Evolutionary conservation across 176 grass and related monocot species (phyloP).

Genomic region (Secale cereale): DNA sequence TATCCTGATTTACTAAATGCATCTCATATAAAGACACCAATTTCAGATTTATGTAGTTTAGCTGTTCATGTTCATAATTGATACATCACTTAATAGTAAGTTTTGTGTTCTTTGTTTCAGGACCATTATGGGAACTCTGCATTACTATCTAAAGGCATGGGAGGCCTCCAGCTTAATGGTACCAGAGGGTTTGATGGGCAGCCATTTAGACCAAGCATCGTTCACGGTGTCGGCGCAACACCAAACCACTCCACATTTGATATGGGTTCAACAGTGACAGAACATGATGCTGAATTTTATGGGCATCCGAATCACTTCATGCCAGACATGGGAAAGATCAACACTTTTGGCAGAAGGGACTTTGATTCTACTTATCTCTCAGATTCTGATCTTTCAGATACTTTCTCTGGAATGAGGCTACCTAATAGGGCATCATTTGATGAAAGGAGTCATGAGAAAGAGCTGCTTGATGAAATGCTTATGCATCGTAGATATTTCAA

Average conservation of each 20-base stretch:
- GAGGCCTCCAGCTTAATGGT: slow-evolving; percentile 6
- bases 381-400: slow-evolving; percentile 43
- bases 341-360: slow-evolving; percentile 33
- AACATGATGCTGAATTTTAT: slow-evolving; percentile 22
- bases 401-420: slow-evolving; percentile 44
- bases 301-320: slow-evolving; percentile 25
- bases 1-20: background rate
- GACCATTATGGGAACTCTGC: slow-evolving; percentile 33
- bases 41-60: background rate
- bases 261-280: slow-evolving; percentile 24
- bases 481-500: background rate
- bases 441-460: slow-evolving; percentile 31
- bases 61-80: background rate
- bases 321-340: slow-evolving; percentile 34
- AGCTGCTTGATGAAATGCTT: slow-evolving; percentile 36
- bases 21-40: background rate
- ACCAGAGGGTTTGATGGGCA: slow-evolving; percentile 22
- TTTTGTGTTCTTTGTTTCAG: slow-evolving; percentile 7
- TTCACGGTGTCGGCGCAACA: slow-evolving; percentile 17
- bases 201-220: slow-evolving; percentile 24
- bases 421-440: slow-evolving; percentile 25
- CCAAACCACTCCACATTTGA: slow-evolving; percentile 15
- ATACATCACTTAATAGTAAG: background rate
- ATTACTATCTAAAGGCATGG: slow-evolving; percentile 21
- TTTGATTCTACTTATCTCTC: background rate